Evolutionary conservation across 2,329 filamentous ascomycete species (phyloP).

Genomic region (Colletotrichum musicola): DNA sequence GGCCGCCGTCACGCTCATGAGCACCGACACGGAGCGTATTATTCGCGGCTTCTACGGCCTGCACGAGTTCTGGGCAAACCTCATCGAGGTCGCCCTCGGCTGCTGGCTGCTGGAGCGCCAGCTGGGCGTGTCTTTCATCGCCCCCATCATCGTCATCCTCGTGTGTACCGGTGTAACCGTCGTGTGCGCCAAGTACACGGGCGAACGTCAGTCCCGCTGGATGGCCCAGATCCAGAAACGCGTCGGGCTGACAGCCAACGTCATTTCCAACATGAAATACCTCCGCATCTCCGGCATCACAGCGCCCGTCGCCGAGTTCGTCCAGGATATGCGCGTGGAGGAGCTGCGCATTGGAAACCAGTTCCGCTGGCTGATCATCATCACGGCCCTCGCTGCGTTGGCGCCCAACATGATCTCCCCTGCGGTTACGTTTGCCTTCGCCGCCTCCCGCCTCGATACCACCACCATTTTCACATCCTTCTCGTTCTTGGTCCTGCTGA

Average conservation of each 20-base stretch:
- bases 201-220: conserved; percentile 45
- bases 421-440: conserved; percentile 48
- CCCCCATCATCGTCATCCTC: conserved; percentile 47
- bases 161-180: conserved; percentile 41
- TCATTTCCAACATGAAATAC: conserved; percentile 46
- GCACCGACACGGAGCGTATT: conserved; percentile 52
- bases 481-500: conserved; percentile 51
- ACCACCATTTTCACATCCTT: conserved; percentile 48
- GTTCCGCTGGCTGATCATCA: conserved; percentile 44
- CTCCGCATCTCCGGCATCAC: conserved; percentile 48
- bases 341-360: conserved; percentile 43
- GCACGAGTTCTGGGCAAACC: conserved; percentile 52
- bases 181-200: conserved; percentile 39
- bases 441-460: conserved; percentile 41
- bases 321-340: conserved; percentile 42
- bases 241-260: conserved; percentile 42
- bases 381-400: conserved; percentile 47
- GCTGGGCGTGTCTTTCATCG: conserved; percentile 49
- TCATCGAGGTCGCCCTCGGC: conserved; percentile 48
- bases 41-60: conserved; percentile 45
- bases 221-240: conserved; percentile 47
- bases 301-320: conserved; percentile 41
- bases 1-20: conserved; percentile 54
- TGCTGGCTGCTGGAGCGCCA: conserved; percentile 49
- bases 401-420: conserved; percentile 53